phyloP scores from a whole-genome alignment of 331 rosid genomes.

The Saraca asoca region DNA sequence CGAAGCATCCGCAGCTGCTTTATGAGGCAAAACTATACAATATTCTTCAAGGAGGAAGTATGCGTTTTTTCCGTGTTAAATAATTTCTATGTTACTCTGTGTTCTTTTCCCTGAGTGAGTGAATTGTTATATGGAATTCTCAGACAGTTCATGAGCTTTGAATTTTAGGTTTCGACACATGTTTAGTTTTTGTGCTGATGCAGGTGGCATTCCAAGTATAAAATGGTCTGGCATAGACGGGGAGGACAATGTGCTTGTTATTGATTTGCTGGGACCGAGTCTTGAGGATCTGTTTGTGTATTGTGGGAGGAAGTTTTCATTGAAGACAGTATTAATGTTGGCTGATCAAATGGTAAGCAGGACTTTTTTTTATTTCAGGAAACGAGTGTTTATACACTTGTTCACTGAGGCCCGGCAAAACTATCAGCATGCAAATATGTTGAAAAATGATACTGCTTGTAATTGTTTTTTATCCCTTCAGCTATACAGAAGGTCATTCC shows the following conservation, averaged over 20 bases:
- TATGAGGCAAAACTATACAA: constrained; percentile 90
- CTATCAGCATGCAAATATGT: not conserved
- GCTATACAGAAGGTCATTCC: not conserved
- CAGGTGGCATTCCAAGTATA: constrained; percentile 84
- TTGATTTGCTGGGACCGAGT: constrained; percentile 97
- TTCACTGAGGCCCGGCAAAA: constrained; percentile 8
- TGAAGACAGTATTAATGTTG: constrained; percentile 86
- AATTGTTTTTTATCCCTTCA: not conserved
- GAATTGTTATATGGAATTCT: constrained; percentile 10
- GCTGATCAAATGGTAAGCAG: constrained; percentile 93
- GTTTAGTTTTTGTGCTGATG: not conserved
- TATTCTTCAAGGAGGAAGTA: constrained; percentile 98
- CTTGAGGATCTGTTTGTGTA: constrained; percentile 97
- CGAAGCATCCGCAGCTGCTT: constrained; percentile 92
- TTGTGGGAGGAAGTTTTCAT: constrained; percentile 87
- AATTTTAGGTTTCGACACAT: not conserved
- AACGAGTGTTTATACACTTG: not conserved
- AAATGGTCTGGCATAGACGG: constrained; percentile 91
- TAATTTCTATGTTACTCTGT: not conserved
- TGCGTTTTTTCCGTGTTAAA: constrained; percentile 30
- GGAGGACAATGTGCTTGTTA: constrained; percentile 87
- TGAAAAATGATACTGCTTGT: not conserved
- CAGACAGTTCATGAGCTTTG: not conserved
- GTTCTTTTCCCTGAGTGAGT: not conserved
- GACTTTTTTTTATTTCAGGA: not conserved